Evolutionary conservation across 495 filamentous ascomycete genomes (phyloP), one percentile per base, ranked within the genome.

Genomic region (Chaetomium cochliodes): DNA sequence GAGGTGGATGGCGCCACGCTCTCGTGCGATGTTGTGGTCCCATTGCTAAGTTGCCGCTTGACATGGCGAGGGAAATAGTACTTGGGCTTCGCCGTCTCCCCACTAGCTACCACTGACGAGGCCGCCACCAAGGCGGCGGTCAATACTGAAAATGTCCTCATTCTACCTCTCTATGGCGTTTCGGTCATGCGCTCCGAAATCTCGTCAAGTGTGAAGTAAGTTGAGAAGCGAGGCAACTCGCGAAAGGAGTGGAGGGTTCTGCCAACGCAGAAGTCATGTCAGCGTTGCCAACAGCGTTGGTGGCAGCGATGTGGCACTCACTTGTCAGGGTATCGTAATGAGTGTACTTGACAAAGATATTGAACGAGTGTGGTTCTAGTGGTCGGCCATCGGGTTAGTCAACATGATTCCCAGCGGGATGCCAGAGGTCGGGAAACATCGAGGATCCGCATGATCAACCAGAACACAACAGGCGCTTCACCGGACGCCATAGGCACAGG

Each of bases 261-360:
- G 70, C 57, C 42, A 28, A 46, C 12, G 44, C 20, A 58, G 39
- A 37, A 22, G 52, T 15, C 28, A 49, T 51, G 70, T 73, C 69
- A 71, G 68, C 70, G 68, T 54, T 66, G 49, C 28, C n/a, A 22
- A 18, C 64, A 75, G 71, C 69, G 66, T 70, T 69, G 66, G 46
- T 39, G 62, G 41, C 47, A 47, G 16, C 25, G 59, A 54, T 51
- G 42, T 18, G 26, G 63, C n/a, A 74, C 69, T 68, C 63, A 80
- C 81, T 76, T 82, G 84, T 82, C 81, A 81, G 83, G 74, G 67
- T 65, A 72, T 68, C 72, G 71, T 77, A 87, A 87, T 80, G 84
- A 86, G 80, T 83, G 84, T 82, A 87, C 81, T 87, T 86, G 84
- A 86, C 83, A 81, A 76, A 69, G 56, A 73, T 69, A 80, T 78